phyloP scores from a whole-genome alignment of 768 basidiomycete species.

The Phallus indusiatus region DNA sequence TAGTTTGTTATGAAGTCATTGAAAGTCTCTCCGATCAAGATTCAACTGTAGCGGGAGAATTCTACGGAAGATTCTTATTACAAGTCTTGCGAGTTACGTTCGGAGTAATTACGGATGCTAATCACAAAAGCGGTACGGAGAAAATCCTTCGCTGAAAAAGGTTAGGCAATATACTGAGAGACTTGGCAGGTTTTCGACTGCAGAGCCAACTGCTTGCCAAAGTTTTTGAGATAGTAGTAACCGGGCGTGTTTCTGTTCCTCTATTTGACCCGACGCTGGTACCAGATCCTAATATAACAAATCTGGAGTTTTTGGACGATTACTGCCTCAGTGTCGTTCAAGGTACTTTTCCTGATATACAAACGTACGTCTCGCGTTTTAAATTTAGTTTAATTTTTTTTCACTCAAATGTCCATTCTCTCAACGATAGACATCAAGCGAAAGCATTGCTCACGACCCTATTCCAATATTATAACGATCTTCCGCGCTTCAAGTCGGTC shows the following conservation, averaged over 20 bases:
- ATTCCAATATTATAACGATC: conserved; percentile 65
- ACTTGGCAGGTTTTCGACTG: conserved; percentile 67
- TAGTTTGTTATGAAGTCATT: conserved; percentile 88
- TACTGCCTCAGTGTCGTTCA: conserved; percentile 82
- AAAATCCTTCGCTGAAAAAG: neutral
- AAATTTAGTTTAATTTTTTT: conserved; percentile 3
- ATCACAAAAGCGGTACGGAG: conserved; percentile 80
- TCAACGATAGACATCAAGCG: conserved; percentile 51
- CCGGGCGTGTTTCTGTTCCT: conserved; percentile 68
- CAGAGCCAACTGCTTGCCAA: conserved; percentile 88
- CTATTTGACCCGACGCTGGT: conserved; percentile 73
- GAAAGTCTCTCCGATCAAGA: conserved; percentile 86
- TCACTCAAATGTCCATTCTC: neutral
- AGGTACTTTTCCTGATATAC: conserved; percentile 87
- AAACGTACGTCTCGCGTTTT: conserved; percentile 44
- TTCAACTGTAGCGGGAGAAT: conserved; percentile 70
- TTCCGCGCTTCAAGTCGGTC: conserved; percentile 86
- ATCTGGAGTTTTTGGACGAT: conserved; percentile 70
- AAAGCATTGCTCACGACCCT: conserved; percentile 58
- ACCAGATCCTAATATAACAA: conserved; percentile 61
- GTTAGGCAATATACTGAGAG: neutral
- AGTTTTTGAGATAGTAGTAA: conserved; percentile 88
- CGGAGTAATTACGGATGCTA: conserved; percentile 94
- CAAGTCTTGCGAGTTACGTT: conserved; percentile 92
- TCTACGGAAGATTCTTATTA: conserved; percentile 95